Percentiles rank a stretch among this genome's conserved stretches.
These are phyloP conservation scores for Iris macrosiphon DNA, from an alignment of 106 monocot genomes.

Conservation along the genomic window DNA sequence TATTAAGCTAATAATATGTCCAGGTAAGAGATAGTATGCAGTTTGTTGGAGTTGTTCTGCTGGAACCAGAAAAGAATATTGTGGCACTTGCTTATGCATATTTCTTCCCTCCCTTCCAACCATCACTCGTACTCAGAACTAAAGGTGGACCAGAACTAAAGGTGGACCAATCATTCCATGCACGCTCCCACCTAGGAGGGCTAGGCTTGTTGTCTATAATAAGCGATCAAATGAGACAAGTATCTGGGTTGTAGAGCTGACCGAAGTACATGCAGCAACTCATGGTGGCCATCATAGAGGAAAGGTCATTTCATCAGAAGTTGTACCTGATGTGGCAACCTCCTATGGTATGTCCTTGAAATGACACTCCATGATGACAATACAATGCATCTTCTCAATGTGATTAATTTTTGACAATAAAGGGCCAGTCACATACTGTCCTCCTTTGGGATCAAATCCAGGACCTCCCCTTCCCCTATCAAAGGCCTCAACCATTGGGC, in stretches of 20 bases:
- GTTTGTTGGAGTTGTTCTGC: constrained; percentile 86
- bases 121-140: constrained; percentile 78
- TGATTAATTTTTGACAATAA: too few species aligned
- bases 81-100: constrained; percentile 98
- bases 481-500: too few species aligned
- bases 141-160: too few species aligned
- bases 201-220: constrained; percentile 88
- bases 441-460: too few species aligned
- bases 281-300: constrained; percentile 98
- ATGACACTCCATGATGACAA: too few species aligned
- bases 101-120: constrained; percentile 98
- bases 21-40: constrained; percentile 96
- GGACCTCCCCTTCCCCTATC: too few species aligned
- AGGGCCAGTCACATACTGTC: too few species aligned
- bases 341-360: constrained; percentile 74
- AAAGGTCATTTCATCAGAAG: constrained; percentile 78
- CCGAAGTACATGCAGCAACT: constrained; percentile 93
- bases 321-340: constrained; percentile 95
- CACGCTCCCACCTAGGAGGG: constrained; percentile 84
- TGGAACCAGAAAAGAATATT: constrained; percentile 84
- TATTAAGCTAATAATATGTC: neutral
- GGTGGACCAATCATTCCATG: constrained; percentile 83
- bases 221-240: constrained; percentile 95
- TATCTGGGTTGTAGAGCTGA: constrained; percentile 82
- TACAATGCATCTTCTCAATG: too few species aligned